Evolutionary conservation across 2,329 filamentous ascomycete genomes (phyloP).

Genomic region (Scopulariopsis brevicaulis): DNA sequence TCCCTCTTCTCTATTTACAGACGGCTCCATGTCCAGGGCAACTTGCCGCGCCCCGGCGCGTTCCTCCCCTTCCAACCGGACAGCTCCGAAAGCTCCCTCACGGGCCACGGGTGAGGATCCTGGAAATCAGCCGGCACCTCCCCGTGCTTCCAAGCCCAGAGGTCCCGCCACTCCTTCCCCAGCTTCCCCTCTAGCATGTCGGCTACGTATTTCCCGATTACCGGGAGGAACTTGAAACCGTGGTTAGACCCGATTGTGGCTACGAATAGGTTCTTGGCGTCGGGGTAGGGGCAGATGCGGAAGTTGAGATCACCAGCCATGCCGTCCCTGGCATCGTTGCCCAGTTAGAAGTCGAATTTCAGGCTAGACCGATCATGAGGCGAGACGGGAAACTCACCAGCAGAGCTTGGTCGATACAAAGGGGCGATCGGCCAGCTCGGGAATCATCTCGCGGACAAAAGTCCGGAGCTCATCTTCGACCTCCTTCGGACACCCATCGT

Average conservation of each 20-base stretch:
- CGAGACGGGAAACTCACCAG: slow-evolving; percentile 31
- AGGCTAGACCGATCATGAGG: not conserved
- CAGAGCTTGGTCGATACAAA: slow-evolving; percentile 38
- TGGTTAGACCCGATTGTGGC: slow-evolving; percentile 57
- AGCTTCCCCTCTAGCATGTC: slow-evolving; percentile 39
- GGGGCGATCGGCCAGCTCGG: slow-evolving; percentile 32
- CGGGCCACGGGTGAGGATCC: not conserved
- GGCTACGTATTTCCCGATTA: slow-evolving; percentile 48
- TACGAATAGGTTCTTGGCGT: slow-evolving; percentile 41
- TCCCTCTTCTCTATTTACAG: not conserved
- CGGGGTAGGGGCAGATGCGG: slow-evolving; percentile 29
- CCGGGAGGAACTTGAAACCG: slow-evolving; percentile 56
- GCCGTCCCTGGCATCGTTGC: slow-evolving; percentile 14
- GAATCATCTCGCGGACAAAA: slow-evolving; percentile 33
- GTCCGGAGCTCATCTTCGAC: slow-evolving; percentile 38
- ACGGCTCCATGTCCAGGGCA: not conserved
- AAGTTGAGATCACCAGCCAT: slow-evolving; percentile 18
- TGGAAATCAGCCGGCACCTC: not conserved
- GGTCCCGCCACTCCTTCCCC: slow-evolving; percentile 25
- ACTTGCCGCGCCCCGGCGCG: not conserved
- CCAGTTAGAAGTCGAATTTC: no score
- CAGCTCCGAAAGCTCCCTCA: not conserved
- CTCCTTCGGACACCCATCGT: slow-evolving; percentile 30
- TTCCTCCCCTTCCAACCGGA: not conserved
- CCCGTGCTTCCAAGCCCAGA: slow-evolving; percentile 36